phyloP scores from a whole-genome alignment of 2,329 filamentous ascomycete species.

The Fusarium graminum region DNA sequence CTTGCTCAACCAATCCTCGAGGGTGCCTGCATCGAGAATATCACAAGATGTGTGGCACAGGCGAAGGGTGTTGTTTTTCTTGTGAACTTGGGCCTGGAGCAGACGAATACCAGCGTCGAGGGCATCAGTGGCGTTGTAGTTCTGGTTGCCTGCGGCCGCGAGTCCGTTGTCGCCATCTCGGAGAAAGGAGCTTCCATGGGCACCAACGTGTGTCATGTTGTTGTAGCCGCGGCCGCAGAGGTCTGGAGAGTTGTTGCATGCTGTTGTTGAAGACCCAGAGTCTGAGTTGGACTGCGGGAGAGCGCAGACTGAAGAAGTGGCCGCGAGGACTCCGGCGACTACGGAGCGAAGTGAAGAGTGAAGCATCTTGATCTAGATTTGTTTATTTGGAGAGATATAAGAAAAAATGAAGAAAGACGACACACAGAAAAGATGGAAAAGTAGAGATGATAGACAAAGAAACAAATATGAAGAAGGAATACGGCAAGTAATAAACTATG shows the following conservation, averaged over 20 bases:
- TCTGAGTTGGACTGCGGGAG: slow-evolving; percentile 44
- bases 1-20: slow-evolving; percentile 72
- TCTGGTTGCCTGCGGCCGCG: slow-evolving; percentile 78
- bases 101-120: slow-evolving; percentile 78
- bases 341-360: slow-evolving; percentile 43
- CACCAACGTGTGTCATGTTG: slow-evolving; percentile 82
- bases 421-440: not conserved
- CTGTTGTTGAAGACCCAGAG: slow-evolving; percentile 50
- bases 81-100: slow-evolving; percentile 79
- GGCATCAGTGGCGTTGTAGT: slow-evolving; percentile 77
- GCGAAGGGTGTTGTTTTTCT: slow-evolving; percentile 68
- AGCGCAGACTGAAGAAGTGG: slow-evolving; percentile 43
- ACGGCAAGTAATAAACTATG: slow-evolving; percentile 26
- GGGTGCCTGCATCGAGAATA: slow-evolving; percentile 75
- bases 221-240: slow-evolving; percentile 80
- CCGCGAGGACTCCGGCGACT: slow-evolving; percentile 40
- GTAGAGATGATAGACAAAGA: slow-evolving; percentile 15
- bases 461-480: slow-evolving; percentile 20
- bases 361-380: slow-evolving; percentile 34
- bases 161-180: slow-evolving; percentile 70
- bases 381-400: not conserved
- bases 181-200: slow-evolving; percentile 80
- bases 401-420: not conserved
- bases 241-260: slow-evolving; percentile 85
- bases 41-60: slow-evolving; percentile 78